These are phyloP conservation scores for Huntiella savannae DNA, from an alignment of 2,329 filamentous ascomycete genomes.

Conservation along the genomic window DNA sequence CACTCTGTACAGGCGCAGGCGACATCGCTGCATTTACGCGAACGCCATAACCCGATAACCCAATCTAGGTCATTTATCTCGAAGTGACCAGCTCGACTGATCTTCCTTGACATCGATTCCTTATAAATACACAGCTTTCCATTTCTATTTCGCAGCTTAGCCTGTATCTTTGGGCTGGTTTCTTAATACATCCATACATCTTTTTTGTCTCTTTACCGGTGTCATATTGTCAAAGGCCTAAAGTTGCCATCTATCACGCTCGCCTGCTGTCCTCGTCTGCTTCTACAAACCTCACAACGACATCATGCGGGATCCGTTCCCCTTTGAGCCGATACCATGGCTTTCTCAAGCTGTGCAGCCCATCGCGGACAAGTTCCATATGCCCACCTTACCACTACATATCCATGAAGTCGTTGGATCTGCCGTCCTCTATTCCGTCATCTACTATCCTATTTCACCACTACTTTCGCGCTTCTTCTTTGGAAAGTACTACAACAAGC, in stretches of 20 bases:
- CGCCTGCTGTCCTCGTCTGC: background rate
- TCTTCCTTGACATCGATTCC: too few relatives aligned
- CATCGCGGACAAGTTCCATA: constrained; percentile 38
- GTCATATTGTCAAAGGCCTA: background rate
- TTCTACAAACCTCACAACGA: background rate
- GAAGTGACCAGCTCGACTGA: too few relatives aligned
- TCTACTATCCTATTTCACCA: constrained; percentile 50
- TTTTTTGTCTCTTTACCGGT: background rate
- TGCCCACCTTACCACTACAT: constrained; percentile 54
- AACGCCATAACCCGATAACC: background rate
- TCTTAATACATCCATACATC: background rate
- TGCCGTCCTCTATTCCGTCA: constrained; percentile 47
- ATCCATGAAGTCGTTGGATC: constrained; percentile 56
- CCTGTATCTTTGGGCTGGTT: too few relatives aligned
- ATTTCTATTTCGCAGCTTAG: too few relatives aligned
- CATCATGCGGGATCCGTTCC: constrained; percentile 56
- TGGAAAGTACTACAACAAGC: constrained; percentile 44
- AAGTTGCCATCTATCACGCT: background rate
- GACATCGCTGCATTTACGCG: background rate
- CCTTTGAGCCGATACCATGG: constrained; percentile 40
- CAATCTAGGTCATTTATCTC: too few relatives aligned
- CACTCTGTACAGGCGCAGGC: too few relatives aligned
- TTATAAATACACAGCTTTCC: too few relatives aligned
- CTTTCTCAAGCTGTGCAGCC: constrained; percentile 39
- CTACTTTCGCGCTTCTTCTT: constrained; percentile 42